Conservation (phyloP, 2,329 filamentous ascomycete species). For the Ceratocystis huliohia region DNA sequence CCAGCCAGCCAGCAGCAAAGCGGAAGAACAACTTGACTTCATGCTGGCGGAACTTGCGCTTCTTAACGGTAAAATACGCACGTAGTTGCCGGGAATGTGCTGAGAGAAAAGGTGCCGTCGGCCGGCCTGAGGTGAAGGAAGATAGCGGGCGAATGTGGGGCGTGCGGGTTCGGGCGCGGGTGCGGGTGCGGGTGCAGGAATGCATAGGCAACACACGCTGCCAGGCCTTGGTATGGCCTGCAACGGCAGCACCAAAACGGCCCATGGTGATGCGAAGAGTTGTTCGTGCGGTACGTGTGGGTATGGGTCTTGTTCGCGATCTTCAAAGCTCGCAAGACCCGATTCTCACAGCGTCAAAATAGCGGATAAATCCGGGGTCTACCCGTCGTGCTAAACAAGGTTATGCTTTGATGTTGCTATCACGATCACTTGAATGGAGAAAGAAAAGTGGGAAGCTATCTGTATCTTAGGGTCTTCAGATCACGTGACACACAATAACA, state of each 20-base stretch:
- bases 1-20: constrained; percentile 27
- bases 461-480: background rate
- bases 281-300: background rate
- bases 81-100: constrained; percentile 40
- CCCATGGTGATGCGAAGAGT: background rate
- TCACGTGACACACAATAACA: background rate
- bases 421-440: background rate
- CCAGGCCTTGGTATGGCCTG: constrained; percentile 26
- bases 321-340: background rate
- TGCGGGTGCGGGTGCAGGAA: background rate
- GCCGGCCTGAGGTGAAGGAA: constrained; percentile 31
- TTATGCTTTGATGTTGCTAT: background rate
- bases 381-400: background rate
- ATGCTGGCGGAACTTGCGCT: constrained; percentile 54
- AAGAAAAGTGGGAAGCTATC: background rate
- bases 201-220: constrained; percentile 19
- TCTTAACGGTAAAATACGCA: constrained; percentile 65
- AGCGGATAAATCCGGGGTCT: background rate
- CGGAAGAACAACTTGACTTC: constrained; percentile 59
- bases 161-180: background rate
- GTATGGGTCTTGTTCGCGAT: background rate
- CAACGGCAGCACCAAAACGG: constrained; percentile 9
- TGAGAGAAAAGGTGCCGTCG: constrained; percentile 40
- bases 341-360: background rate
- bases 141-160: constrained; percentile 41